phyloP scores from a whole-genome alignment of 345 rosid genomes.

The Dimocarpus longan region DNA sequence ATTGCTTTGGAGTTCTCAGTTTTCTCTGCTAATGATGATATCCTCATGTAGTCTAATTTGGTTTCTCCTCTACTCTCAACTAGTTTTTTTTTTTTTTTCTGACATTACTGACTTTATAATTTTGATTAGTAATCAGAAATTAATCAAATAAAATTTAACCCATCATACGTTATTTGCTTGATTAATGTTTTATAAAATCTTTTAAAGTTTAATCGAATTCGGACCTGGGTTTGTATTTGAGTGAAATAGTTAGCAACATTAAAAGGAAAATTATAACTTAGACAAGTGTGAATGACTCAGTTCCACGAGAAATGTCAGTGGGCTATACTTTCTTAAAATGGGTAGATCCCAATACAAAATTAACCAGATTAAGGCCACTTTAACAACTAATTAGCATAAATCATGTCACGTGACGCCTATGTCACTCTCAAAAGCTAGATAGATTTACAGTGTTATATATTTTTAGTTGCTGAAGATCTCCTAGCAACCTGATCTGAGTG shows the following conservation, averaged over 20 bases:
- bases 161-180: too few species aligned
- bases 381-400: background rate
- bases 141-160: too few species aligned
- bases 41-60: too few species aligned
- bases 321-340: background rate
- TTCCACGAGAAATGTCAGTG: slow-evolving; percentile 10
- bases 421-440: background rate
- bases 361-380: background rate
- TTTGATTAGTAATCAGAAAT: too few species aligned
- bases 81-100: too few species aligned
- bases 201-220: too few species aligned
- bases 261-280: background rate
- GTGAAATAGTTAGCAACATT: background rate
- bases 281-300: background rate
- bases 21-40: too few species aligned
- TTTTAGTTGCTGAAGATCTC: too few species aligned
- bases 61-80: too few species aligned
- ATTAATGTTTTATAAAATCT: too few species aligned
- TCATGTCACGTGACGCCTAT: slow-evolving; percentile 9
- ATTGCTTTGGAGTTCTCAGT: background rate
- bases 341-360: slow-evolving; percentile 4
- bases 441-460: background rate
- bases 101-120: too few species aligned
- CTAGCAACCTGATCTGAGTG: background rate
- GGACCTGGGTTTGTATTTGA: too few species aligned